Percentiles rank a stretch among this genome's conserved stretches.
phyloP scores from a whole-genome alignment of 1,284 basidiomycete species.

The Boletellus sp. region DNA sequence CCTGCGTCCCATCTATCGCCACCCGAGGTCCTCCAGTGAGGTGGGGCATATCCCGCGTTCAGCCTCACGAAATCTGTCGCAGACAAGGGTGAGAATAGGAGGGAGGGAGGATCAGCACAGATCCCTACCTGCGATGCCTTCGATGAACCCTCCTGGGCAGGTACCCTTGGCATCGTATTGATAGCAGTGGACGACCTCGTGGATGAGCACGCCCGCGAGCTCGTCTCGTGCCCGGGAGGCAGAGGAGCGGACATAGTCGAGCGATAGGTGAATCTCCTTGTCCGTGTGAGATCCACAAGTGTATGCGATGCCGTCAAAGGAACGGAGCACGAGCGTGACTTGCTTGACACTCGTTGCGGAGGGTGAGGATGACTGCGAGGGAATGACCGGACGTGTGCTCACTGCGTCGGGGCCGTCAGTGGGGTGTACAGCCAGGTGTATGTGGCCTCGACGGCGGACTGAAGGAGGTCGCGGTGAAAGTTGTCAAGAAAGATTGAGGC shows the following conservation, averaged over 20 bases:
- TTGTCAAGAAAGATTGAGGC: constrained; percentile 52
- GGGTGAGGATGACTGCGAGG: neutral
- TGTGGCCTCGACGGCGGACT: constrained; percentile 50
- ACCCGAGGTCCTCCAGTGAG: constrained; percentile 55
- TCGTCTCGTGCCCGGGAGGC: constrained; percentile 51
- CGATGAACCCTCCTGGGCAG: constrained; percentile 65
- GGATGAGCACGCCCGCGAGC: constrained; percentile 60
- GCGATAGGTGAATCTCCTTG: constrained; percentile 71
- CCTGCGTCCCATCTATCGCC: constrained; percentile 67
- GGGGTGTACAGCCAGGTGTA: constrained; percentile 59
- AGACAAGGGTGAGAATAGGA: constrained; percentile 1
- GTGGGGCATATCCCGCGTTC: constrained; percentile 52
- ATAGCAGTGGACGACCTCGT: constrained; percentile 73
- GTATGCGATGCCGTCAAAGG: constrained; percentile 67
- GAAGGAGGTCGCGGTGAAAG: constrained; percentile 46
- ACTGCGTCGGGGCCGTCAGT: constrained; percentile 57
- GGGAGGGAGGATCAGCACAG: neutral
- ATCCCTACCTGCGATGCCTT: constrained; percentile 65
- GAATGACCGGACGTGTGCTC: constrained; percentile 20
- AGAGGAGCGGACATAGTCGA: constrained; percentile 53
- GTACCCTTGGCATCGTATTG: constrained; percentile 60
- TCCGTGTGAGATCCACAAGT: constrained; percentile 50
- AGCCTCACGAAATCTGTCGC: constrained; percentile 67
- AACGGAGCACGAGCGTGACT: constrained; percentile 54
- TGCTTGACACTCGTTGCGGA: constrained; percentile 44